Evolutionary conservation across 1,284 basidiomycete species (phyloP).

Genomic region (Malassezia psittaci): DNA sequence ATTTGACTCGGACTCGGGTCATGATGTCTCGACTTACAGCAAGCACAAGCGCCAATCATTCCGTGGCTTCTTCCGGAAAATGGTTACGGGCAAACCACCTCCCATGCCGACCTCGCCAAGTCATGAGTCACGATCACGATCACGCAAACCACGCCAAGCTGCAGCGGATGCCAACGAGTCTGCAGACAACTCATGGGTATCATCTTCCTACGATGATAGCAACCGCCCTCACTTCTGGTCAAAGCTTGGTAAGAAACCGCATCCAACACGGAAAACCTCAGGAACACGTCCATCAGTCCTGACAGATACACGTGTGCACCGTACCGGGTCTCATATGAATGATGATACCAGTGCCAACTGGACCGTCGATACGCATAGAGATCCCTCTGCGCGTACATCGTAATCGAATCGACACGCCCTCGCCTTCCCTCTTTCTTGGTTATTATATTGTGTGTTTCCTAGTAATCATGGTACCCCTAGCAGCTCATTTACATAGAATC

Average conservation of each 20-base stretch:
- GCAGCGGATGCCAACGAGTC: neutral
- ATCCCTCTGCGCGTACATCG: too few species aligned
- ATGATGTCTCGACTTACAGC: neutral
- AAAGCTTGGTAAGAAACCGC: neutral
- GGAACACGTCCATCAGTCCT: too few species aligned
- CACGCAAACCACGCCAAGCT: neutral
- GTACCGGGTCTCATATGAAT: too few species aligned
- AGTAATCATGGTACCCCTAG: too few species aligned
- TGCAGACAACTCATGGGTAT: neutral
- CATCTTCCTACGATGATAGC: neutral
- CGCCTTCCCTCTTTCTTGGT: too few species aligned
- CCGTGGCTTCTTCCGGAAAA: constrained; percentile 11
- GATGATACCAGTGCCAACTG: too few species aligned
- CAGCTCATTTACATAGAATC: too few species aligned
- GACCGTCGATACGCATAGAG: too few species aligned
- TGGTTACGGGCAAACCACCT: neutral
- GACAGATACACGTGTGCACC: too few species aligned
- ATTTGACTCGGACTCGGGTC: constrained; percentile 7
- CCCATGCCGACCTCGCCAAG: neutral
- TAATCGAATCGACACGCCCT: too few species aligned
- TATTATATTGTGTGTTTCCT: too few species aligned
- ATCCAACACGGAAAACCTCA: neutral
- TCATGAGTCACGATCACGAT: neutral
- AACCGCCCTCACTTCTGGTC: neutral
- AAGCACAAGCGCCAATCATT: constrained; percentile 16